phyloP scores from a whole-genome alignment of 306 rosid species.

The Prosopis cineraria region DNA sequence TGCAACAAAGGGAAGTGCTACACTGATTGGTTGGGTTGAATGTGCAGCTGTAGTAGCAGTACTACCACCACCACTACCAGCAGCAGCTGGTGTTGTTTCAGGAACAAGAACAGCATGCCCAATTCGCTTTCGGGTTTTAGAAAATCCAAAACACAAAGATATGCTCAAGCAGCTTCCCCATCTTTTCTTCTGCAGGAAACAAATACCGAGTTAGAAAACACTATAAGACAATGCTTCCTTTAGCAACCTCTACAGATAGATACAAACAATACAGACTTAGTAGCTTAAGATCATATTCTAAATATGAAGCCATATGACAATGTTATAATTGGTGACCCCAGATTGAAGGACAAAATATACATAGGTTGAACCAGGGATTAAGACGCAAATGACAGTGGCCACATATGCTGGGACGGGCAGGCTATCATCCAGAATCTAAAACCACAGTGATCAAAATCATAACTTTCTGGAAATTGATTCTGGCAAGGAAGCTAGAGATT shows the following conservation, averaged over 20 bases:
- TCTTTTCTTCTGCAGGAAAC: conserved; percentile 74
- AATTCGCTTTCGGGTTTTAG: conserved; percentile 60
- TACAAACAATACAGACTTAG: neutral
- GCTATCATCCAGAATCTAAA: neutral
- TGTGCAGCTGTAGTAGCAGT: conserved; percentile 43
- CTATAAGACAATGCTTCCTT: neutral
- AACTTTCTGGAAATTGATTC: neutral
- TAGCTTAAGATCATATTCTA: neutral
- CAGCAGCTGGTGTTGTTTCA: conserved; percentile 49
- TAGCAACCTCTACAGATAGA: conserved; percentile 12
- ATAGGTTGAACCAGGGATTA: conserved; percentile 7
- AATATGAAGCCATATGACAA: neutral
- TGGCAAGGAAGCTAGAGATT: neutral
- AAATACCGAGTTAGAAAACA: conserved; percentile 34
- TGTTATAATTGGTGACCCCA: neutral
- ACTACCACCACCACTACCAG: conserved; percentile 41
- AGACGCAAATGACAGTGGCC: neutral
- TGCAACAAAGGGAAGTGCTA: conserved; percentile 75
- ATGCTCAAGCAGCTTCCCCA: conserved; percentile 79
- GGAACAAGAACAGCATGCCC: conserved; percentile 78
- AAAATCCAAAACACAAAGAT: conserved; percentile 78
- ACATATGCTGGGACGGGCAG: neutral
- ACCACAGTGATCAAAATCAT: conserved; percentile 5
- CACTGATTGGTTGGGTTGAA: conserved; percentile 48
- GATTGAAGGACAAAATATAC: conserved; percentile 20